A percentile compares a stretch with the other conserved stretches of the same genome.
These are phyloP conservation scores for Lagenaria siceraria DNA, from an alignment of 306 rosid genomes.

Conservation along the genomic window DNA sequence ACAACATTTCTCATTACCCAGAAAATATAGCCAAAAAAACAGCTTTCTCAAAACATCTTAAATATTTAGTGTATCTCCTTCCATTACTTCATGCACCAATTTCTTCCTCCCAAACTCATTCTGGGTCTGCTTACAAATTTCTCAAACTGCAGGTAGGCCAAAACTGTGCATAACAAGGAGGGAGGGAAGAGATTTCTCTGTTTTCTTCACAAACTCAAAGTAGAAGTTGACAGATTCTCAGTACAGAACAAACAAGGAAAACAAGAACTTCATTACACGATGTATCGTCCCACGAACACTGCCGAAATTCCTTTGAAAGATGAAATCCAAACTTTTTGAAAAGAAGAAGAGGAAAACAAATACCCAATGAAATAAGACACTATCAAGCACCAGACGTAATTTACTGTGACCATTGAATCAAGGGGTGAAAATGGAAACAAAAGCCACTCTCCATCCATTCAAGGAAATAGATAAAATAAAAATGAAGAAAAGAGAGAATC, in stretches of 20 bases:
- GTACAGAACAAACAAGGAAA: neutral
- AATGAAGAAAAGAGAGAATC: slow-evolving; percentile 7
- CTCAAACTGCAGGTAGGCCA: neutral
- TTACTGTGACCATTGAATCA: slow-evolving; percentile 29
- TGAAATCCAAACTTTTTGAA: neutral
- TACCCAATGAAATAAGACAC: slow-evolving; percentile 13
- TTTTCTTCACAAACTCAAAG: neutral
- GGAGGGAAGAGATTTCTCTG: neutral
- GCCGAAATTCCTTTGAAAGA: neutral
- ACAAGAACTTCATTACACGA: slow-evolving; percentile 8
- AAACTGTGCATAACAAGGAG: neutral
- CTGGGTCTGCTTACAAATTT: neutral
- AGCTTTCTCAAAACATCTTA: neutral
- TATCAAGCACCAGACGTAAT: slow-evolving; percentile 19
- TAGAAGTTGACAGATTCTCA: neutral
- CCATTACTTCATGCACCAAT: neutral
- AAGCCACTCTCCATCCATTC: slow-evolving; percentile 27
- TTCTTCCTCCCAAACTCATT: neutral
- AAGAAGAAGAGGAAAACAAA: slow-evolving; percentile 13
- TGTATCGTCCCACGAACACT: slow-evolving; percentile 24
- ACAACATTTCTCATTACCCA: neutral
- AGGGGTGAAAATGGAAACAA: slow-evolving; percentile 22
- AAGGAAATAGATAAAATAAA: slow-evolving; percentile 17
- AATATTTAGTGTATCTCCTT: neutral
- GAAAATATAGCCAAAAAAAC: neutral